phyloP scores from a whole-genome alignment of 1,284 basidiomycete genomes.

The Schizophyllum commune region DNA sequence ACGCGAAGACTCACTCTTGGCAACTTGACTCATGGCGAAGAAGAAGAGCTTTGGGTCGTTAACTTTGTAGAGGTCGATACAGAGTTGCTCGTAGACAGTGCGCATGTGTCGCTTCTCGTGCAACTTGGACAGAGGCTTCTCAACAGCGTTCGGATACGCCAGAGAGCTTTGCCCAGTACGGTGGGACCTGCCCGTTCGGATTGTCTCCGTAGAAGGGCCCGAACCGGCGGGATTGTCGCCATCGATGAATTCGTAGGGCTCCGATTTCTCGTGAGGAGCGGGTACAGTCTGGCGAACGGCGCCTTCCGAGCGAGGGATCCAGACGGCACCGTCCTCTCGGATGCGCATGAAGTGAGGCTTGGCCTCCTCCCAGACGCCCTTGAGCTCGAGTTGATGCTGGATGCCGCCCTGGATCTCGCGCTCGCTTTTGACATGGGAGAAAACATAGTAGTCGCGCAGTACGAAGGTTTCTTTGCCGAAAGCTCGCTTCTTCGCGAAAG shows the following conservation, averaged over 20 bases:
- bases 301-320: neutral
- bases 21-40: neutral
- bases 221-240: too few relatives aligned
- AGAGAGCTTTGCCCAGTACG: too few relatives aligned
- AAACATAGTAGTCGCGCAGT: neutral
- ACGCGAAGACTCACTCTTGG: too few relatives aligned
- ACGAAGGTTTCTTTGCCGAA: neutral
- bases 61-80: neutral
- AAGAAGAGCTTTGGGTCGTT: neutral
- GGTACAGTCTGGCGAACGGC: too few relatives aligned
- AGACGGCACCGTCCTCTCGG: neutral
- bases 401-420: neutral
- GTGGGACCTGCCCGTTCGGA: too few relatives aligned
- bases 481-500: neutral
- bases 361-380: neutral
- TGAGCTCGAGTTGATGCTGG: neutral
- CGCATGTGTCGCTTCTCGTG: neutral
- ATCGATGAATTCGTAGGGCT: too few relatives aligned
- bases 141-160: too few relatives aligned
- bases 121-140: too few relatives aligned
- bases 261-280: too few relatives aligned
- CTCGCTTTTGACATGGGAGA: neutral
- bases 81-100: neutral
- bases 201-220: too few relatives aligned
- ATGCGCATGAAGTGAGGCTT: neutral